These are phyloP conservation scores for Xylaria sp. DNA, from an alignment of 2,329 filamentous ascomycete species.

Conservation along the genomic window DNA sequence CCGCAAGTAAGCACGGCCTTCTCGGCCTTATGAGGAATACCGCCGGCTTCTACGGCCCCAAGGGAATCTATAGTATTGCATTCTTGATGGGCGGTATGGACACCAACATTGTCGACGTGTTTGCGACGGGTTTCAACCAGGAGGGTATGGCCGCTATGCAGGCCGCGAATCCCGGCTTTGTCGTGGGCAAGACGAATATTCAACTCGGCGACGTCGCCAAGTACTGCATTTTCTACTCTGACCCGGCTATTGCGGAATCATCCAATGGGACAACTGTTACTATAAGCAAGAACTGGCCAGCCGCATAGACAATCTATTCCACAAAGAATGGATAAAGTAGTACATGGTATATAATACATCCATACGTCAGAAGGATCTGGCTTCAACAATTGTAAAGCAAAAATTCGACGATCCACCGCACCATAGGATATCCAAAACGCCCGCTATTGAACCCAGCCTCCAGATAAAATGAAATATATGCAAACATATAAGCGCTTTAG, in stretches of 20 bases:
- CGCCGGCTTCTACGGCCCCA: constrained; percentile 58
- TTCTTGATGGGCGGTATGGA: constrained; percentile 60
- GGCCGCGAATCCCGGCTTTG: constrained; percentile 39
- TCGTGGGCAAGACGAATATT: constrained; percentile 38
- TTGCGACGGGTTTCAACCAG: constrained; percentile 45
- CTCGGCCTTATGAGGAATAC: constrained; percentile 63
- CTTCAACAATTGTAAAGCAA: neutral
- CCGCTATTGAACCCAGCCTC: neutral
- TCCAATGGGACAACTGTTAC: constrained; percentile 32
- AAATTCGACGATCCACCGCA: constrained; percentile 1
- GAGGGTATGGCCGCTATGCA: constrained; percentile 38
- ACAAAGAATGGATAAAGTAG: neutral
- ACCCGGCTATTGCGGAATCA: constrained; percentile 29
- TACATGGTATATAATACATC: neutral
- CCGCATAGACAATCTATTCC: neutral
- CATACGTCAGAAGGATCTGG: neutral
- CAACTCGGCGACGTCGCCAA: constrained; percentile 46
- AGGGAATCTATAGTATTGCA: constrained; percentile 58
- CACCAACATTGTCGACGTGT: constrained; percentile 58
- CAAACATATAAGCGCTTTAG: constrained; percentile 45
- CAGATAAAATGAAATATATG: neutral
- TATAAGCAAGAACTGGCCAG: constrained; percentile 38
- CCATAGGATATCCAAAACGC: constrained; percentile 2
- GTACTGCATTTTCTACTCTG: constrained; percentile 38
- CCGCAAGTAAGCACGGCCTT: constrained; percentile 59